These are phyloP conservation scores for Barnettozyma pratensis DNA, from an alignment of 805 yeast species.

Conservation along the genomic window DNA sequence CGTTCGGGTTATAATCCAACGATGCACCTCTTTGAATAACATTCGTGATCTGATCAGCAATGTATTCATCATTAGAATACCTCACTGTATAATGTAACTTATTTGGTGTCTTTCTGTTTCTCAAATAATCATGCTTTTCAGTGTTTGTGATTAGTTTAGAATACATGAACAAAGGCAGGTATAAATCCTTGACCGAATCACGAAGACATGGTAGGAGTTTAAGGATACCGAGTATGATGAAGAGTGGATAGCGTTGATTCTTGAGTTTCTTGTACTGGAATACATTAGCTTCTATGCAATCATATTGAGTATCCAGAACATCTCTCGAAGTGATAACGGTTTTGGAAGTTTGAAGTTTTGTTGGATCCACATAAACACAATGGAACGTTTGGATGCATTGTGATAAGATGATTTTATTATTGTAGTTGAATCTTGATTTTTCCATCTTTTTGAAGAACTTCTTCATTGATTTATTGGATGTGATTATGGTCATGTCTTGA, in stretches of 20 bases:
- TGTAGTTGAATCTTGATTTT: background rate
- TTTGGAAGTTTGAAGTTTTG: background rate
- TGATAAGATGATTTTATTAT: background rate
- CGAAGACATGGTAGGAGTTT: slow-evolving; percentile 1
- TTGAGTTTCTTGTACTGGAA: background rate
- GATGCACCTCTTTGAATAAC: no score
- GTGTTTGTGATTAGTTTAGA: background rate
- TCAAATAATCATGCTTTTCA: slow-evolving; percentile 1
- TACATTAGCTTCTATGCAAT: background rate
- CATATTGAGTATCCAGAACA: background rate
- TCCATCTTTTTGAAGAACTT: slow-evolving; percentile 3
- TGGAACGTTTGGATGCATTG: background rate
- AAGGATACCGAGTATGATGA: background rate
- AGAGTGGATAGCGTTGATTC: background rate
- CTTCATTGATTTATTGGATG: background rate
- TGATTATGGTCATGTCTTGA: background rate
- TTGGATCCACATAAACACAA: background rate
- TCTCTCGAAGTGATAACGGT: background rate
- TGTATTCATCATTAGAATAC: no score
- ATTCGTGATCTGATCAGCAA: no score
- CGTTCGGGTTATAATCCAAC: no score
- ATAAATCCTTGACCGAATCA: background rate
- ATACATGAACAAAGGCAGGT: background rate
- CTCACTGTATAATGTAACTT: no score
- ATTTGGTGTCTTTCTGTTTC: background rate